Evolutionary conservation across 305 asterid genomes (phyloP).

Genomic region (Solanum aculeatissimum): DNA sequence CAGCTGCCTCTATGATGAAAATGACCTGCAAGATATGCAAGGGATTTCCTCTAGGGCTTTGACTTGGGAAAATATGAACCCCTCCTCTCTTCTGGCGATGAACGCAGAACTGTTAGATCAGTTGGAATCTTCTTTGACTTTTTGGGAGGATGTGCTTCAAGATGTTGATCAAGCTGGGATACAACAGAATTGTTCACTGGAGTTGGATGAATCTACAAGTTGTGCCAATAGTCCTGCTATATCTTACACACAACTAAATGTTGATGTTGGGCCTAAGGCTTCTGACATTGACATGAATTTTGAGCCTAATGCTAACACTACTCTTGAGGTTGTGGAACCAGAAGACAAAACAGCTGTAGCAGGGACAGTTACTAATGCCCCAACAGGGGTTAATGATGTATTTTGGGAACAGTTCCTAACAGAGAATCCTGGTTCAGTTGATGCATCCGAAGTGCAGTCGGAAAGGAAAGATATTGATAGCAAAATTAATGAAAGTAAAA

Average conservation of each 20-base stretch:
- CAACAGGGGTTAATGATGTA: conserved; percentile 38
- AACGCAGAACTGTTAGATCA: conserved; percentile 34
- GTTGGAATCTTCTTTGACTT: conserved; percentile 37
- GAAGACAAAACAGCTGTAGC: conserved; percentile 12
- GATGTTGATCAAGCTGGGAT: conserved; percentile 18
- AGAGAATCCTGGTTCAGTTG: conserved; percentile 32
- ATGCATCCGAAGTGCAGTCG: conserved; percentile 16
- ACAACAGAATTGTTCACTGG: conserved; percentile 18
- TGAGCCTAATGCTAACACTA: conserved; percentile 26
- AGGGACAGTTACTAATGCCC: background rate
- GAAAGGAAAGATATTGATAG: conserved; percentile 10
- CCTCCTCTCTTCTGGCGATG: conserved; percentile 17
- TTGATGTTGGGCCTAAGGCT: conserved; percentile 9
- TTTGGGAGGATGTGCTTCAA: conserved; percentile 37
- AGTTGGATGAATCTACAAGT: conserved; percentile 13
- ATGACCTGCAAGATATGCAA: conserved; percentile 14
- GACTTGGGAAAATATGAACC: conserved; percentile 11
- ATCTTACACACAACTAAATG: conserved; percentile 44
- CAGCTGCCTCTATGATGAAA: conserved; percentile 20
- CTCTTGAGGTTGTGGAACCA: background rate
- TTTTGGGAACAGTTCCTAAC: conserved; percentile 73
- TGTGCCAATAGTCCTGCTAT: conserved; percentile 34
- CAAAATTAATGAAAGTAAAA: conserved; percentile 32
- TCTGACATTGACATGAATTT: conserved; percentile 26
- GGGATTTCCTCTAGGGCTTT: conserved; percentile 4